These are phyloP conservation scores for Bryoglossum gracile DNA, from an alignment of 495 filamentous ascomycete genomes.

Conservation along the genomic window DNA sequence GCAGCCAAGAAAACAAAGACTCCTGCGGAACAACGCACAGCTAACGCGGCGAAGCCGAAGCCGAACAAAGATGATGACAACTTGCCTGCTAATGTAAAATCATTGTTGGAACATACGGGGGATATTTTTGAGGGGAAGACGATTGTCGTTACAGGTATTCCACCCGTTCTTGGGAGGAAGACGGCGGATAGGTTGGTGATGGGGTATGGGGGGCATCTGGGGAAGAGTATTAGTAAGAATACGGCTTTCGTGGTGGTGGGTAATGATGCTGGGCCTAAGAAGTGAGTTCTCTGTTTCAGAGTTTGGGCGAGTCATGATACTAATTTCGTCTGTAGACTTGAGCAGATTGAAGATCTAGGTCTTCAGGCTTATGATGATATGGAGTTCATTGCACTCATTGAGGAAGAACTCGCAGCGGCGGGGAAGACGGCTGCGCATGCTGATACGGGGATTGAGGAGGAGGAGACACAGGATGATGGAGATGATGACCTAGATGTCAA, in stretches of 20 bases:
- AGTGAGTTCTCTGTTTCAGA: neutral
- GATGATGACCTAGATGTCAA: no score
- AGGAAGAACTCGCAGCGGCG: no score
- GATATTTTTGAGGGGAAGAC: neutral
- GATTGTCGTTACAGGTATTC: slow-evolving; percentile 10
- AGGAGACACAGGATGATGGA: no score
- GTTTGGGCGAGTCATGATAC: neutral
- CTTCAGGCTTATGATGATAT: slow-evolving; percentile 4
- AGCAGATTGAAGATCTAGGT: slow-evolving; percentile 7
- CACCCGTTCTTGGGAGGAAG: slow-evolving; percentile 4
- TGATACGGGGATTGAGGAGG: no score
- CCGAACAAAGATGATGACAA: neutral
- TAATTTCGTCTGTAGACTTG: neutral
- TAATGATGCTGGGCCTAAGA: slow-evolving; percentile 12
- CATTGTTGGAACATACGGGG: slow-evolving; percentile 1
- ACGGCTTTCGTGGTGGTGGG: slow-evolving; percentile 11
- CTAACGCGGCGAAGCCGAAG: neutral
- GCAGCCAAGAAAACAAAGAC: slow-evolving; percentile 5
- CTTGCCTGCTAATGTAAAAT: slow-evolving; percentile 9
- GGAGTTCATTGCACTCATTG: slow-evolving; percentile 5
- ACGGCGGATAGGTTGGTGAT: slow-evolving; percentile 7
- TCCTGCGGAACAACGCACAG: neutral
- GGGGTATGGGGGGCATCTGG: slow-evolving; percentile 6
- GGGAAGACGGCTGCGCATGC: no score
- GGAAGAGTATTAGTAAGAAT: slow-evolving; percentile 4